phyloP scores from a whole-genome alignment of 116 monocot genomes.

The Iris pallida region DNA sequence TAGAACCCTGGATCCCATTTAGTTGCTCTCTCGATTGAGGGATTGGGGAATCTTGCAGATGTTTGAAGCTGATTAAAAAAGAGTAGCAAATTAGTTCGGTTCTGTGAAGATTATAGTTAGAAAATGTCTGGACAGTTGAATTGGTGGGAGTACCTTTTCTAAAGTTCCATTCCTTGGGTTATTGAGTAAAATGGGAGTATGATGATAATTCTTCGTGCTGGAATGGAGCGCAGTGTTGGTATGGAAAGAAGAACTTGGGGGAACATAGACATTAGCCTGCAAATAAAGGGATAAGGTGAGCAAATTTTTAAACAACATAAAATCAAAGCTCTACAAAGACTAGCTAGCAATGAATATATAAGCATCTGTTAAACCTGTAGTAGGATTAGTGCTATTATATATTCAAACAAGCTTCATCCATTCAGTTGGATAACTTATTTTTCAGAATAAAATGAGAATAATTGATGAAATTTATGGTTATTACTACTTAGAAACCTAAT shows the following conservation, averaged over 20 bases:
- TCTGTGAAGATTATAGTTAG: neutral
- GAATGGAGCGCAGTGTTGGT: slow-evolving; percentile 2
- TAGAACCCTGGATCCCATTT: slow-evolving; percentile 73
- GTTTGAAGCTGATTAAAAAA: slow-evolving; percentile 33
- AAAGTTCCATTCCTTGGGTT: slow-evolving; percentile 14
- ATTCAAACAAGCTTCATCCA: too few species aligned
- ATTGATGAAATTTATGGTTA: too few species aligned
- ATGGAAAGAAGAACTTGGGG: slow-evolving; percentile 1
- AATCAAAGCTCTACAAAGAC: neutral
- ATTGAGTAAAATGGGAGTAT: slow-evolving; percentile 16
- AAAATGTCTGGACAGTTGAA: neutral
- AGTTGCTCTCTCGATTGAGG: slow-evolving; percentile 53
- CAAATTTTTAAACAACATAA: neutral
- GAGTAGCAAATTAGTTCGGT: neutral
- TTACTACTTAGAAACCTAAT: too few species aligned
- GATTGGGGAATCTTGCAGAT: slow-evolving; percentile 28
- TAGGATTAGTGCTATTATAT: too few species aligned
- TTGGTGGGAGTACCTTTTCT: slow-evolving; percentile 20
- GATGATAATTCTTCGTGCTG: slow-evolving; percentile 10
- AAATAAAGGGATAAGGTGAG: neutral
- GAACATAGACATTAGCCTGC: slow-evolving; percentile 13
- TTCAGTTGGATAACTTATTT: too few species aligned
- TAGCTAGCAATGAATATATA: neutral
- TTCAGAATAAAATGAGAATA: too few species aligned
- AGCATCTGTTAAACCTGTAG: too few species aligned